phyloP scores from a whole-genome alignment of 768 basidiomycete species.

The Exidia glandulosa region DNA sequence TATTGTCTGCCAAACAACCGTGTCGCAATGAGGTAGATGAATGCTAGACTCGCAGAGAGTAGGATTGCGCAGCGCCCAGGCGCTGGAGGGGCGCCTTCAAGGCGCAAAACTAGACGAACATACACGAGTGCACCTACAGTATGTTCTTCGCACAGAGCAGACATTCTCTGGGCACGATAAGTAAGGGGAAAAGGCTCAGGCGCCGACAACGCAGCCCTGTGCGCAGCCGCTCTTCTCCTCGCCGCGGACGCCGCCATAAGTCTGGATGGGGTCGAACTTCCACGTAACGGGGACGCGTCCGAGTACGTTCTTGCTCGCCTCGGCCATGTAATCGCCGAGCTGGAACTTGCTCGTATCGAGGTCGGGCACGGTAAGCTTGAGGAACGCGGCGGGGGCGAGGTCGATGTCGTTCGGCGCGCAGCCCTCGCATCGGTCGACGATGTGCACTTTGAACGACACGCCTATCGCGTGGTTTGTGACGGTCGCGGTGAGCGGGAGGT shows the following conservation, averaged over 20 bases:
- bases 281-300: background rate
- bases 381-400: conserved; percentile 18
- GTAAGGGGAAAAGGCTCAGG: no score
- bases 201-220: no score
- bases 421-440: conserved; percentile 19
- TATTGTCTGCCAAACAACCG: no score
- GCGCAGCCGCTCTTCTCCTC: no score
- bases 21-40: no score
- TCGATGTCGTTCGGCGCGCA: conserved; percentile 16
- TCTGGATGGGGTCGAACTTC: background rate
- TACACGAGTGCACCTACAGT: no score
- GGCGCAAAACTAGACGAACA: no score
- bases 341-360: background rate
- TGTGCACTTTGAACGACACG: background rate
- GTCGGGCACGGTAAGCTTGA: conserved; percentile 37
- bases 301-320: background rate
- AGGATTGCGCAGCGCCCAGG: no score
- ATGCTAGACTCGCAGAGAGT: no score
- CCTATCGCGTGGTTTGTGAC: background rate
- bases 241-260: background rate
- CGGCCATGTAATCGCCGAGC: background rate
- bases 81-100: no score
- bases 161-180: no score
- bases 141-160: no score
- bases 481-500: background rate